phyloP scores from a whole-genome alignment of 1,139 yeast genomes.

The Candida gigantensis region DNA sequence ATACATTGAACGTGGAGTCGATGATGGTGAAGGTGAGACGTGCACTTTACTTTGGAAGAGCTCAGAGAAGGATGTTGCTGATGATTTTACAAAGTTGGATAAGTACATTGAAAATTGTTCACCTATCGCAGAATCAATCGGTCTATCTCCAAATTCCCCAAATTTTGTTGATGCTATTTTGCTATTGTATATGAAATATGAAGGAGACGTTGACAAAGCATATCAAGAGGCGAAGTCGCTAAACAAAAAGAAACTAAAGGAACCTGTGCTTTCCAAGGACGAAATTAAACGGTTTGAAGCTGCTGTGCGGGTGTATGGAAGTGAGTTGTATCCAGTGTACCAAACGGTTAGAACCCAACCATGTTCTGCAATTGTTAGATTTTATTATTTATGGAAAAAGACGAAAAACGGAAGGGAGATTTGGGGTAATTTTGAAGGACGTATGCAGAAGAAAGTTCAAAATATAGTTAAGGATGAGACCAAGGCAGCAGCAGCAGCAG shows the following conservation, averaged over 20 bases:
- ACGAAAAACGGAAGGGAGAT: slow-evolving; percentile 70
- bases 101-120: slow-evolving; percentile 55
- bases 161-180: slow-evolving; percentile 79
- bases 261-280: slow-evolving; percentile 69
- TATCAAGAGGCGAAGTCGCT: slow-evolving; percentile 37
- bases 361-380: slow-evolving; percentile 76
- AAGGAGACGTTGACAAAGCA: slow-evolving; percentile 54
- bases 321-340: slow-evolving; percentile 75
- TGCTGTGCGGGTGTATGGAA: slow-evolving; percentile 73
- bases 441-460: slow-evolving; percentile 56
- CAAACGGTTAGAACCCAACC: slow-evolving; percentile 71
- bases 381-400: slow-evolving; percentile 89
- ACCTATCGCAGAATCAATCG: slow-evolving; percentile 55
- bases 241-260: slow-evolving; percentile 61
- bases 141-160: slow-evolving; percentile 56
- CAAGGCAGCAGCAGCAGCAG: no score
- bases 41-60: slow-evolving; percentile 69
- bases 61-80: slow-evolving; percentile 32
- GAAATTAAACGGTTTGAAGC: slow-evolving; percentile 73
- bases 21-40: slow-evolving; percentile 55
- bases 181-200: slow-evolving; percentile 50
- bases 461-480: slow-evolving; percentile 34
- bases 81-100: slow-evolving; percentile 45
- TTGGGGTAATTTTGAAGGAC: slow-evolving; percentile 83
- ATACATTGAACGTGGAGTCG: slow-evolving; percentile 83